These are phyloP conservation scores for Brettanomyces nanus DNA, from an alignment of 805 yeast genomes.

Conservation along the genomic window DNA sequence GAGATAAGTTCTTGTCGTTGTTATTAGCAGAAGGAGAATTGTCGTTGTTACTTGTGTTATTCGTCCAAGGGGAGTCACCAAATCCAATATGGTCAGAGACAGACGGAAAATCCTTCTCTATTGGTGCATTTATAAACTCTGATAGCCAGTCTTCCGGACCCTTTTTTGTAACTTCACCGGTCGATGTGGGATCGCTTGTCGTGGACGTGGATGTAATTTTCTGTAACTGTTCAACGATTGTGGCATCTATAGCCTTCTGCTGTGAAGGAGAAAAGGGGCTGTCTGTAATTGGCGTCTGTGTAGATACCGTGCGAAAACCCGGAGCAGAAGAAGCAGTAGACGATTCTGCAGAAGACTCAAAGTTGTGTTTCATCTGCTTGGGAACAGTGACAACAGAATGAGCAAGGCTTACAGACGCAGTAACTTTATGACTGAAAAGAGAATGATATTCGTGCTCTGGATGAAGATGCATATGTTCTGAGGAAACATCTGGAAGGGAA, in stretches of 20 bases:
- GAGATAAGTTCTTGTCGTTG: slow-evolving; percentile 41
- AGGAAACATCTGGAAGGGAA: background rate
- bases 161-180: too few species aligned
- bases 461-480: background rate
- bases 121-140: slow-evolving; percentile 62
- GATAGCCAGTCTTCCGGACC: slow-evolving; percentile 48
- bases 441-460: background rate
- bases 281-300: slow-evolving; percentile 1
- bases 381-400: too few species aligned
- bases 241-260: background rate
- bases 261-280: background rate
- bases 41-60: slow-evolving; percentile 8
- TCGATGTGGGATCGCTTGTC: background rate
- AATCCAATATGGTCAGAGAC: slow-evolving; percentile 57
- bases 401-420: background rate
- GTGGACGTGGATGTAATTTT: background rate
- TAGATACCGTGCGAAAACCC: background rate
- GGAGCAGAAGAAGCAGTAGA: slow-evolving; percentile 2
- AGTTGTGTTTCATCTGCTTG: background rate
- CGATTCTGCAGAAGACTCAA: slow-evolving; percentile 3
- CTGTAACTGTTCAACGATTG: background rate
- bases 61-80: slow-evolving; percentile 30
- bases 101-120: slow-evolving; percentile 46
- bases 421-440: background rate
- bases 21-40: slow-evolving; percentile 7